Percentiles rank a stretch among this genome's conserved stretches.
Conservation (phyloP, 257 asterid genomes). For the Solanum paucissectum region DNA sequence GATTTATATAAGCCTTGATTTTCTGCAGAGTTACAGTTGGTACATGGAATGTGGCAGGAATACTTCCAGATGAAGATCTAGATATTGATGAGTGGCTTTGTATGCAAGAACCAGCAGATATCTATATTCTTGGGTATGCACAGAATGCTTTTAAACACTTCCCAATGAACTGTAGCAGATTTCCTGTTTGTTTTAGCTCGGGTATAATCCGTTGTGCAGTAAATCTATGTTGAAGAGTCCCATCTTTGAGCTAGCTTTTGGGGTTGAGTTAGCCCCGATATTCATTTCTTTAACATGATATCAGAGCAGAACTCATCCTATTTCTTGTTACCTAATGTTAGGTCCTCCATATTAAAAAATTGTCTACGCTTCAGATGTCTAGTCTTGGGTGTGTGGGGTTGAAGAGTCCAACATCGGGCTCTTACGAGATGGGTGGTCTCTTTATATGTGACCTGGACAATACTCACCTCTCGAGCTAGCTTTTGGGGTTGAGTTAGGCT, state of each 20-base stretch:
- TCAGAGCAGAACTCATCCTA: neutral
- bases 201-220: neutral
- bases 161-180: neutral
- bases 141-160: neutral
- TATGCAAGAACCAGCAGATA: constrained; percentile 76
- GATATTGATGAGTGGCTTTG: constrained; percentile 86
- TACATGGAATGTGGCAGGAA: constrained; percentile 95
- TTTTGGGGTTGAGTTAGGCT: neutral
- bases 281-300: neutral
- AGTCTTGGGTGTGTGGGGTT: neutral
- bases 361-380: neutral
- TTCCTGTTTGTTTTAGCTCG: neutral
- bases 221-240: neutral
- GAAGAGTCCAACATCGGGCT: neutral
- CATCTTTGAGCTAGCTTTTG: neutral
- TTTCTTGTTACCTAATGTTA: neutral
- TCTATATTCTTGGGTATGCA: constrained; percentile 74
- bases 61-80: constrained; percentile 51
- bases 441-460: neutral
- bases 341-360: neutral
- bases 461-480: neutral
- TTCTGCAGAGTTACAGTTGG: constrained; percentile 60
- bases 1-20: neutral
- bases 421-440: rapidly evolving
- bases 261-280: neutral